phyloP scores from a whole-genome alignment of 305 asterid genomes.

The Fraxinus baroniana region DNA sequence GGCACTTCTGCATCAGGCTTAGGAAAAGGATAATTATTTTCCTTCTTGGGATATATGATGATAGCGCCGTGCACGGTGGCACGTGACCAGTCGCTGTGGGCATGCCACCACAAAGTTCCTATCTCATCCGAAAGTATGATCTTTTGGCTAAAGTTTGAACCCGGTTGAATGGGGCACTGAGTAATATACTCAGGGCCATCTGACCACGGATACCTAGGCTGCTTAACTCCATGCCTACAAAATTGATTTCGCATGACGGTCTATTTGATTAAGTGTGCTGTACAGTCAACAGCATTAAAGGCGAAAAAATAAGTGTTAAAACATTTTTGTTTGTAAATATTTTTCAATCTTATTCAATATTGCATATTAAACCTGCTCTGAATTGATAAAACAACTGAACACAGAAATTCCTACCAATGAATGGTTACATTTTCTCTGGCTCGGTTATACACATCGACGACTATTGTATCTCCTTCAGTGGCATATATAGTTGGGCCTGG shows the following conservation, averaged over 20 bases:
- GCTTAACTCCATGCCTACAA: conserved; percentile 68
- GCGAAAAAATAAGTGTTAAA: neutral
- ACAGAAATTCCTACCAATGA: conserved; percentile 39
- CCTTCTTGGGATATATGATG: conserved; percentile 34
- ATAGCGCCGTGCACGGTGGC: conserved; percentile 65
- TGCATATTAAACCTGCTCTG: too few relatives aligned
- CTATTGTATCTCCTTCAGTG: conserved; percentile 45
- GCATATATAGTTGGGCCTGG: conserved; percentile 62
- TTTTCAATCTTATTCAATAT: neutral
- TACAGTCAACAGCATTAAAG: too few relatives aligned
- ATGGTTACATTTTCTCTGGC: conserved; percentile 48
- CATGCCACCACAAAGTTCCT: conserved; percentile 79
- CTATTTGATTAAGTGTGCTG: too few relatives aligned
- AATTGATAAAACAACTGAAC: neutral
- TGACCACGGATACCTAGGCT: conserved; percentile 65
- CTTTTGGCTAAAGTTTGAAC: conserved; percentile 40
- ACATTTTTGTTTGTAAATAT: too few relatives aligned
- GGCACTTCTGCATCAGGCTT: conserved; percentile 49
- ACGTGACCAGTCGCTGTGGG: conserved; percentile 62
- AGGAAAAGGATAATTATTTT: conserved; percentile 48
- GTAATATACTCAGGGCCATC: conserved; percentile 61
- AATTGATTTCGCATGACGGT: neutral
- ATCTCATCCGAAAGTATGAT: conserved; percentile 50
- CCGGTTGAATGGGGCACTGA: conserved; percentile 61
- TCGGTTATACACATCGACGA: conserved; percentile 46